A percentile compares a stretch with the other conserved stretches of the same genome.
phyloP scores from a whole-genome alignment of 495 filamentous ascomycete genomes.

The Entonaema liquescens region DNA sequence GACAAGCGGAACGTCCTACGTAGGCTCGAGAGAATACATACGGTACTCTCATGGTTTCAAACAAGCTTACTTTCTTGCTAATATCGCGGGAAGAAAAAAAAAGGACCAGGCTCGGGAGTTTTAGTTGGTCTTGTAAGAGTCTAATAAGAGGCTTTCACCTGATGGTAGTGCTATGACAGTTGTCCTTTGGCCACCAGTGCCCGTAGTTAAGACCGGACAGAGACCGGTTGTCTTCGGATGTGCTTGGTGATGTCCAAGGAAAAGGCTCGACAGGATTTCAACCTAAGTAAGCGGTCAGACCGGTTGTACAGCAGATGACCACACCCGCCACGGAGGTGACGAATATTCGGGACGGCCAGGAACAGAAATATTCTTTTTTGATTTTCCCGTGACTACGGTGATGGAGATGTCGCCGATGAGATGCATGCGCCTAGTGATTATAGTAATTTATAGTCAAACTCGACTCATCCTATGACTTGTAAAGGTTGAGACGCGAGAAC shows the following conservation, averaged over 20 bases:
- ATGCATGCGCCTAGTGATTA: constrained; percentile 25
- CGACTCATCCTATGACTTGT: constrained; percentile 7
- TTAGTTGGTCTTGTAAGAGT: neutral
- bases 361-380: constrained; percentile 4
- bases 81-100: constrained; percentile 1
- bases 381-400: neutral
- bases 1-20: neutral
- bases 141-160: neutral
- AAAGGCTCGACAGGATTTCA: constrained; percentile 14
- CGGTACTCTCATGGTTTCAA: constrained; percentile 11
- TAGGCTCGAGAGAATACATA: constrained; percentile 12
- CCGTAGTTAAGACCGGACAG: neutral
- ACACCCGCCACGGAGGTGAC: constrained; percentile 23
- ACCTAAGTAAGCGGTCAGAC: constrained; percentile 31
- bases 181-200: neutral
- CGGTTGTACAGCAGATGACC: constrained; percentile 24
- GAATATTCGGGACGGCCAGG: constrained; percentile 29
- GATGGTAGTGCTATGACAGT: neutral
- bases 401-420: constrained; percentile 16
- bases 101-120: neutral
- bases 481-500: constrained; percentile 22
- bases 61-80: constrained; percentile 27
- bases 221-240: constrained; percentile 23
- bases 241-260: constrained; percentile 18
- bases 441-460: constrained; percentile 14